phyloP scores from a whole-genome alignment of 805 yeast genomes.

The Starmerella vaccinii region DNA sequence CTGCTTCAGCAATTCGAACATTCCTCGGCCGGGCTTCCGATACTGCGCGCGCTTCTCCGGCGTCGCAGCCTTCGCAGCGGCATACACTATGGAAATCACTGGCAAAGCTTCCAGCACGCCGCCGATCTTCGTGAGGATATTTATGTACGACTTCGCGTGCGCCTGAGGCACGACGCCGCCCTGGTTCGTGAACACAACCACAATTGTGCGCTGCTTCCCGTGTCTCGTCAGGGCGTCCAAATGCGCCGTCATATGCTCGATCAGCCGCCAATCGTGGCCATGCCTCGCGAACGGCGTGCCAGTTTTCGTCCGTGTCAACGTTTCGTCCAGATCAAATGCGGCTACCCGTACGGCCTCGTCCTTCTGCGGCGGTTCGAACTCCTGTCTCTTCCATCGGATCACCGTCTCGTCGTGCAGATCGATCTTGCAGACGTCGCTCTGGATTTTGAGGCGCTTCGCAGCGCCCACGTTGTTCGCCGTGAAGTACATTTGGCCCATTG shows the following conservation, averaged over 20 bases:
- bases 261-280: constrained; percentile 65
- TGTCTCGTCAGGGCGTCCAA: background rate
- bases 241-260: constrained; percentile 10
- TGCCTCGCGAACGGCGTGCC: constrained; percentile 48
- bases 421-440: background rate
- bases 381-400: background rate
- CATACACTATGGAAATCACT: constrained; percentile 36
- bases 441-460: background rate
- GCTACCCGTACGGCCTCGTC: constrained; percentile 34
- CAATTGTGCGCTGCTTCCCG: constrained; percentile 18
- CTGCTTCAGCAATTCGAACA: constrained; percentile 50
- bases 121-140: constrained; percentile 26
- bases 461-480: background rate
- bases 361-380: background rate
- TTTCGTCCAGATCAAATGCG: constrained; percentile 79
- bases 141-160: constrained; percentile 33
- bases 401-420: background rate
- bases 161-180: constrained; percentile 45
- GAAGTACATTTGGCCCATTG: constrained; percentile 12
- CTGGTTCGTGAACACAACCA: constrained; percentile 80
- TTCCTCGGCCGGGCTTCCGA: constrained; percentile 63
- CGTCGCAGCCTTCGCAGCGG: constrained; percentile 42
- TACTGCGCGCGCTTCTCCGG: constrained; percentile 19
- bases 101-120: constrained; percentile 11
- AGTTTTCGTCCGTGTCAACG: constrained; percentile 57